Evolutionary conservation across 805 yeast genomes (phyloP), one percentile per base, ranked within the genome.

Genomic region (Ogataea parapolymorpha): DNA sequence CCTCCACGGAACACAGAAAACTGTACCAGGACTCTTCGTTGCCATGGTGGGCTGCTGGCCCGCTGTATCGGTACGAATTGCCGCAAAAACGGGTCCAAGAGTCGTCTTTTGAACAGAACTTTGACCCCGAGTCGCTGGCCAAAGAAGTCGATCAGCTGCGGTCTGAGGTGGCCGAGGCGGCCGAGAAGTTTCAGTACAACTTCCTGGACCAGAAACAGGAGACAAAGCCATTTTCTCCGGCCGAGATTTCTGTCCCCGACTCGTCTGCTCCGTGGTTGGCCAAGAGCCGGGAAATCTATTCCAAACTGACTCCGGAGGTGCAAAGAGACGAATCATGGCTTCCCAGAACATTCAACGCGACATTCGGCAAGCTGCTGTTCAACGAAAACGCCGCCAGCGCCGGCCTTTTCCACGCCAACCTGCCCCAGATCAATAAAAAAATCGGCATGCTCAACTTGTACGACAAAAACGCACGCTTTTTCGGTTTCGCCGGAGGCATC

Each of bases 401-500:
- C 17, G 39, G 37, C 6, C 49, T 53, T 26, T 63, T 63, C 47
- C 58, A 58, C 33, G 37, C 53, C 11, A 54, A 55, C 39, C 34
- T 61, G 18, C 56, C 61, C 3, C 55, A 56, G 14, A 45, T 56
- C 26, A 49, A 51, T 32, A 48, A 48, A 22, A 49, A 51, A 27
- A 33, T 63, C 6, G 42, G 56, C 5, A 37, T 43, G 26, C 48
- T 63, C 15, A 33, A 33, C 13, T 40, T 63, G 18, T 36, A 49
- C 24, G 56, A 61, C 33, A 59, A 55, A 33, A 40, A 38, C 4
- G 45, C 55, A 2, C 37, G 42, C 9, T 42, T 60, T 23, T 56
- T 62, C 49, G 66, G 65, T 7, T 41, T 45, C 1, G 56, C 54
- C 4, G 65, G 66, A 32, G 64, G 63, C 35, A 52, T 62, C 20